These are phyloP conservation scores for Xylaria acuta DNA, from an alignment of 495 filamentous ascomycete species.

Conservation along the genomic window DNA sequence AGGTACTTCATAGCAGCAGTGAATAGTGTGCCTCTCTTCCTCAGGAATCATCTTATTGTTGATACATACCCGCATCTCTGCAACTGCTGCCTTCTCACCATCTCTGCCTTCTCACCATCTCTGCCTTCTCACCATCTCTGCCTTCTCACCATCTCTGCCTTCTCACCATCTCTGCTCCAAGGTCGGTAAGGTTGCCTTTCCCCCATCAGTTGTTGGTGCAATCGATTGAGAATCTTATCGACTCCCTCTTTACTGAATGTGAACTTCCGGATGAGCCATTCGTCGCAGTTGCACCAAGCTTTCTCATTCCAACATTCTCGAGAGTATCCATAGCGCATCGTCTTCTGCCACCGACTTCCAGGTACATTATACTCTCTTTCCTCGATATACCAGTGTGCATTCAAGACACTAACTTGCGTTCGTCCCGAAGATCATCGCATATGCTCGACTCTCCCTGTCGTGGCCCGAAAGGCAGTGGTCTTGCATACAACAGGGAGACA, in stretches of 20 bases:
- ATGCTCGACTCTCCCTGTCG: not conserved
- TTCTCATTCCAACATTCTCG: constrained; percentile 33
- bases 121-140: not conserved
- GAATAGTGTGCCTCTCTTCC: not conserved
- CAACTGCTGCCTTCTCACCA: not conserved
- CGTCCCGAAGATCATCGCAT: not conserved
- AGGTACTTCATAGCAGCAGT: too few relatives aligned
- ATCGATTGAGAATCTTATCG: not conserved
- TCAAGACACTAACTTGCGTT: not conserved
- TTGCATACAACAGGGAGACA: not conserved
- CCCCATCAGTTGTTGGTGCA: not conserved
- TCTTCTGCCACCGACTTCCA: not conserved
- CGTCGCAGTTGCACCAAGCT: constrained; percentile 35
- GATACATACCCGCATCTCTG: not conserved
- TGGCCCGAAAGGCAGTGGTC: too few relatives aligned
- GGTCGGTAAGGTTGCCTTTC: not conserved
- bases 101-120: not conserved
- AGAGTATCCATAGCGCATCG: constrained; percentile 48
- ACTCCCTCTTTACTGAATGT: constrained; percentile 49
- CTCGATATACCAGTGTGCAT: not conserved
- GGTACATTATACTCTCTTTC: not conserved
- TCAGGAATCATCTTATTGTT: not conserved
- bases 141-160: too few relatives aligned
- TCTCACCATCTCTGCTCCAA: not conserved
- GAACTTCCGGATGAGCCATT: constrained; percentile 56